Evolutionary conservation across 2,329 filamentous ascomycete species (phyloP).

Genomic region (Fusarium camptoceras): DNA sequence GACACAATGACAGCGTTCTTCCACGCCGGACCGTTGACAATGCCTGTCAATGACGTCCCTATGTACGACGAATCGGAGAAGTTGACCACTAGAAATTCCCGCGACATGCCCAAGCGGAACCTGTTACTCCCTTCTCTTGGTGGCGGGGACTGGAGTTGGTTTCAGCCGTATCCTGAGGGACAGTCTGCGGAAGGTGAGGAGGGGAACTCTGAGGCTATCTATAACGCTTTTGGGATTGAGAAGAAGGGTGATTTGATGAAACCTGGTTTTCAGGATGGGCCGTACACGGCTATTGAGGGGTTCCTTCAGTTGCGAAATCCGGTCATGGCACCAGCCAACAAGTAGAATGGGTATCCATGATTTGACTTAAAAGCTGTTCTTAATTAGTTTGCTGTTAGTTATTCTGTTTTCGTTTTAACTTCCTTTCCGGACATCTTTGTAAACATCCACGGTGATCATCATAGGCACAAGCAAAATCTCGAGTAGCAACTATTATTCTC

Average conservation of each 20-base stretch:
- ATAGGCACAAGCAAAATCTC: no score
- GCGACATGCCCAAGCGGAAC: background rate
- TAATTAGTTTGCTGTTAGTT: no score
- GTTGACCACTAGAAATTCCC: background rate
- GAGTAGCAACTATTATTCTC: no score
- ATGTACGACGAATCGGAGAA: background rate
- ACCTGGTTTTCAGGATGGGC: slow-evolving; percentile 5
- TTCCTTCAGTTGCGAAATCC: slow-evolving; percentile 19
- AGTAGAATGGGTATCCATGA: no score
- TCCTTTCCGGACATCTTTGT: no score
- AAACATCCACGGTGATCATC: no score
- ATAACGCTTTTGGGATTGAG: background rate
- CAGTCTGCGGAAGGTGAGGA: background rate
- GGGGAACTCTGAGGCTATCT: background rate
- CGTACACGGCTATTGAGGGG: slow-evolving; percentile 25
- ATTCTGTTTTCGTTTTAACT: no score
- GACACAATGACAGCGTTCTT: slow-evolving; percentile 56
- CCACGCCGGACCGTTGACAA: slow-evolving; percentile 46
- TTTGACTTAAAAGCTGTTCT: no score
- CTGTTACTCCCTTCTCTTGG: slow-evolving; percentile 38
- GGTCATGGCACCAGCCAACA: background rate
- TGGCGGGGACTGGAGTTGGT: slow-evolving; percentile 49
- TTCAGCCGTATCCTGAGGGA: slow-evolving; percentile 48
- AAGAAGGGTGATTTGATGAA: background rate
- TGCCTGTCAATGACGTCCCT: slow-evolving; percentile 40